These are phyloP conservation scores for Tylopilus intermedius DNA, from an alignment of 768 basidiomycete species.

Conservation along the genomic window DNA sequence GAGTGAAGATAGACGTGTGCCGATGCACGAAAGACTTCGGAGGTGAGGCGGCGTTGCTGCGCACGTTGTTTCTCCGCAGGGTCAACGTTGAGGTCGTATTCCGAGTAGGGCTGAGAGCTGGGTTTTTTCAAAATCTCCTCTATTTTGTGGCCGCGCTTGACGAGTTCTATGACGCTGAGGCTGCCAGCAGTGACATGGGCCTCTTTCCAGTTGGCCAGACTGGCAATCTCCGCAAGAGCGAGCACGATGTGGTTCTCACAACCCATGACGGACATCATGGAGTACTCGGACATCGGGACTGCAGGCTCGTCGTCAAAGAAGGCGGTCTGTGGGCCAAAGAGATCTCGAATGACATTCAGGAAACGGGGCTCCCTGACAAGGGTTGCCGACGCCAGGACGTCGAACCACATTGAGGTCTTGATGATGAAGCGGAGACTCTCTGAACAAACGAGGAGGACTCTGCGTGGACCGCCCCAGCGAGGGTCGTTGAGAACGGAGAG, in stretches of 20 bases:
- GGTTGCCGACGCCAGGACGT: slow-evolving; percentile 76
- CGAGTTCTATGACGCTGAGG: slow-evolving; percentile 59
- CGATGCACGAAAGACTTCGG: slow-evolving; percentile 68
- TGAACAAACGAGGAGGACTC: slow-evolving; percentile 41
- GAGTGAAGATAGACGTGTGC: slow-evolving; percentile 71
- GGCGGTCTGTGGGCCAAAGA: slow-evolving; percentile 39
- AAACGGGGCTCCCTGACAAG: slow-evolving; percentile 56
- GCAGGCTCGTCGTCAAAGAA: slow-evolving; percentile 35
- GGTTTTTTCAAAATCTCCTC: slow-evolving; percentile 34
- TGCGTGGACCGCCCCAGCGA: slow-evolving; percentile 36
- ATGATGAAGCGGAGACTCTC: slow-evolving; percentile 66
- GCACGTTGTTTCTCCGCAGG: slow-evolving; percentile 7
- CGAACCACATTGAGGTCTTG: slow-evolving; percentile 85
- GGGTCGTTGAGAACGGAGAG: slow-evolving; percentile 39
- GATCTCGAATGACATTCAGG: slow-evolving; percentile 46
- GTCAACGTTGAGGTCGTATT: background rate
- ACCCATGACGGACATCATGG: slow-evolving; percentile 84
- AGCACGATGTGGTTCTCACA: slow-evolving; percentile 77
- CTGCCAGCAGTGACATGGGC: slow-evolving; percentile 33
- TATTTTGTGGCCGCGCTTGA: slow-evolving; percentile 48
- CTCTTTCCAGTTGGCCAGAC: slow-evolving; percentile 64
- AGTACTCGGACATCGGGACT: slow-evolving; percentile 38
- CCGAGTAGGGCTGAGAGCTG: slow-evolving; percentile 5
- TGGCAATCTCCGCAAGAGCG: slow-evolving; percentile 71
- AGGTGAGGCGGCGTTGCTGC: slow-evolving; percentile 41